A percentile compares a stretch with the other conserved stretches of the same genome.
Conservation (phyloP, 768 basidiomycete species). For the Lentinus tigrinus region DNA sequence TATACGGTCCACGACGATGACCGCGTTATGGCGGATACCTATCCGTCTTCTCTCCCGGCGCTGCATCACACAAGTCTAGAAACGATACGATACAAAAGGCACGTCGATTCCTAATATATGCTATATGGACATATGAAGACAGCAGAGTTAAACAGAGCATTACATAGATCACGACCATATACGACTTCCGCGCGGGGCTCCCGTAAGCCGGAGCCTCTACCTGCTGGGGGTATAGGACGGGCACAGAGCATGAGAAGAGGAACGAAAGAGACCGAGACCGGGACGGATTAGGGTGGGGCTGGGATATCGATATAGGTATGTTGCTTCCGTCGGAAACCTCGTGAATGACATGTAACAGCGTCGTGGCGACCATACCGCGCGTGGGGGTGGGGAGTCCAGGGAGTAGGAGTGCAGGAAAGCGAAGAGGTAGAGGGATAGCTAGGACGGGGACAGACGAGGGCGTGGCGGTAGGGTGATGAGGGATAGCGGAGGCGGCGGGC, state of each 20-base stretch:
- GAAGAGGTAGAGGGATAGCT: no score
- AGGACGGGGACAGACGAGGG: no score
- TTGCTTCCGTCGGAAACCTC: not conserved
- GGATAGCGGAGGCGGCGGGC: not conserved
- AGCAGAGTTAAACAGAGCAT: not conserved
- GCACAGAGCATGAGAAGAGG: not conserved
- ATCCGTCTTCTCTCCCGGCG: no score
- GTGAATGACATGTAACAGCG: not conserved
- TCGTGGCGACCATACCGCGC: not conserved
- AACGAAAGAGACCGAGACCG: not conserved
- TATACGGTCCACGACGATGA: no score
- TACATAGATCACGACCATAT: not conserved
- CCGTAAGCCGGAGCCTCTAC: not conserved
- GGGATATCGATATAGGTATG: not conserved
- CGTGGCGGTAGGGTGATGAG: no score
- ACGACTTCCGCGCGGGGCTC: not conserved
- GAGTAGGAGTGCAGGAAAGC: not conserved
- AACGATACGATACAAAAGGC: not conserved
- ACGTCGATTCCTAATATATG: no score
- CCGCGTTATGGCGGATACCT: no score
- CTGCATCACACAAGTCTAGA: not conserved
- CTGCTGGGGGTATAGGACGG: not conserved
- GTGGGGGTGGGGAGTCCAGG: not conserved
- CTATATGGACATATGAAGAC: not conserved
- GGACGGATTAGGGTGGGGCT: not conserved